These are phyloP conservation scores for Cladosporium sp. DNA, from an alignment of 2,329 filamentous ascomycete genomes.

Conservation along the genomic window DNA sequence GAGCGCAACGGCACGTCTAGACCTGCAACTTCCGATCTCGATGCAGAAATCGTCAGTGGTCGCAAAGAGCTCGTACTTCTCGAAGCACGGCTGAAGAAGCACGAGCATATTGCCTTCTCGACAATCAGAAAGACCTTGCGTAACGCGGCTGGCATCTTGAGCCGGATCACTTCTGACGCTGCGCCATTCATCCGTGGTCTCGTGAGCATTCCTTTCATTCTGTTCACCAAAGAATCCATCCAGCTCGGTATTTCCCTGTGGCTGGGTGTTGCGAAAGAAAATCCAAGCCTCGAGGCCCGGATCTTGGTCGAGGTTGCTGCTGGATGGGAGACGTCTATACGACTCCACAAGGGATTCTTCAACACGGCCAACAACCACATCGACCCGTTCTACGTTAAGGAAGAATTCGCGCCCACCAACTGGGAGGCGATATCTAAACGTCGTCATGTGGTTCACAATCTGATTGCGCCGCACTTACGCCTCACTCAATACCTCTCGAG, in stretches of 20 bases:
- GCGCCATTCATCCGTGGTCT: conserved; percentile 77
- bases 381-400: conserved; percentile 87
- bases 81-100: conserved; percentile 68
- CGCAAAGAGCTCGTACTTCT: conserved; percentile 69
- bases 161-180: conserved; percentile 73
- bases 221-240: conserved; percentile 94
- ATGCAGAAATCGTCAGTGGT: conserved; percentile 33
- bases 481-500: conserved; percentile 88
- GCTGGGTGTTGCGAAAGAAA: conserved; percentile 96
- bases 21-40: conserved; percentile 1
- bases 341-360: conserved; percentile 79
- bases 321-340: conserved; percentile 85
- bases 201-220: conserved; percentile 86
- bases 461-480: conserved; percentile 82
- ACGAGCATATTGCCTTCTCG: conserved; percentile 68
- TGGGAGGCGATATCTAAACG: conserved; percentile 71
- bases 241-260: conserved; percentile 94
- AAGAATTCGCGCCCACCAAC: conserved; percentile 92
- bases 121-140: conserved; percentile 82
- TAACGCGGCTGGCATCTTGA: conserved; percentile 82
- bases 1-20: conserved; percentile 32
- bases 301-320: conserved; percentile 84
- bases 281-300: conserved; percentile 81
- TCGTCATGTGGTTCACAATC: conserved; percentile 77
- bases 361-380: conserved; percentile 69